Evolutionary conservation across 768 basidiomycete species (phyloP), one percentile per base, ranked within the genome.

Genomic region (Crassisporium funariophilum): DNA sequence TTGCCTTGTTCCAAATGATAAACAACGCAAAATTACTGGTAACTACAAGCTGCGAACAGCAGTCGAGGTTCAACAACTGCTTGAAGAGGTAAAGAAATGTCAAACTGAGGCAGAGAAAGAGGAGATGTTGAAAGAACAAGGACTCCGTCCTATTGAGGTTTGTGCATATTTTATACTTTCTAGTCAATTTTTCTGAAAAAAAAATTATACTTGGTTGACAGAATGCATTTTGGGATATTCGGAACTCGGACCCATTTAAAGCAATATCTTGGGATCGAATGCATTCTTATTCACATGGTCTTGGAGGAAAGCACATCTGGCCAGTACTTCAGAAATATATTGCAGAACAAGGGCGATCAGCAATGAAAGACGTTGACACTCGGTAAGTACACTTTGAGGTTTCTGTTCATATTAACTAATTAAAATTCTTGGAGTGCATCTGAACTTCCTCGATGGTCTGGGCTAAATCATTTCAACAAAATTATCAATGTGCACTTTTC

Each of bases 171-270:
- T n/a, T n/a, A n/a, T n/a, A n/a, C n/a, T n/a, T n/a, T n/a, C n/a
- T n/a, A n/a, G n/a, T n/a, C n/a, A n/a, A n/a, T n/a, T n/a, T n/a
- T n/a, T n/a, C n/a, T n/a, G n/a, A n/a, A n/a, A n/a, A n/a, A n/a
- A n/a, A n/a, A 44, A 29, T 38, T 4, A 25, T 33, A 21, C 16
- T 41, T 27, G 29, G n/a, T 20, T 49, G 13, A 36, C n/a, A 74
- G 71, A 77, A 73, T 59, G 61, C 66, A 4, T 77, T 77, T 47
- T 76, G 72, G 72, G 34, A 19, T 0, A 24, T 77, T 12, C 29
- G 19, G 13, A 23, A 59, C 46, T 71, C 67, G 4, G 69, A 74
- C 50, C 65, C 67, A 6, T 50, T 70, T 41, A 15, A 25, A 4
- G 64, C 69, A 21, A 17, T 68, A 3, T 68, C 67, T 8, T 76